Base-by-base conservation (phyloP, 257 asterid species). In the Rubia yunnanensis region DNA sequence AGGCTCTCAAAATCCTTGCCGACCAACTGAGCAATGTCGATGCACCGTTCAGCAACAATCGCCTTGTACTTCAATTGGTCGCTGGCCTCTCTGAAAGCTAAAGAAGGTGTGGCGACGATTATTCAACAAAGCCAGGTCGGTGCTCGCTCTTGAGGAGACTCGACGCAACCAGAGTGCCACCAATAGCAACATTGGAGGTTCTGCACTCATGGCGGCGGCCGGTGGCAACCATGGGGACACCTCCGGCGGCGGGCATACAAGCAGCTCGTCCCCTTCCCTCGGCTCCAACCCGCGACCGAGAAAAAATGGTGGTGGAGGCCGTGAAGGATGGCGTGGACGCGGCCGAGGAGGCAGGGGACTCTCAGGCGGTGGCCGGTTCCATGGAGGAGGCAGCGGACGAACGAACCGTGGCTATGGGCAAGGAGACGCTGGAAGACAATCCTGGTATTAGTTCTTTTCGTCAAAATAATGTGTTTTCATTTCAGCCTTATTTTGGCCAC, bases 1-100 rank as follows among this genome's bases (percentile, higher is more conserved):
- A 22, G 1, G 64, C 23, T 67, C 39, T 73, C 0, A 73, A 73
- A 50, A 23, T 46, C 30, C 2, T 73, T 1, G 23, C 70, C 0
- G 78, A 73, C 30, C 69, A 68, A 61, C 27, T 68, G 2, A 1
- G 46, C 3, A 67, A 73, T 20, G 65, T 73, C 5, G 65, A 70
- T 0, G 55, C 74, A 1, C 74, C 78, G 22, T 53, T 68, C 4
- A 31, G 61, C 2, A 36, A 73, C 18, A 22, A 48, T 2, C 55
- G 68, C 0, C 9, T 73, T 1, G 76, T 72, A 1, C 46, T 72
- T 2, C 66, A 48, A 31, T 11, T 65, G 5, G 8, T 72, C 4
- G 26, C 56, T 1, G 54, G 72, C 2, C 26, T 66, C 26, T 38
- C 15, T 9, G 68, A 59, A 2, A 23, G 8, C 1, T 72, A n/a